A percentile compares a stretch with the other conserved stretches of the same genome.
Evolutionary conservation across 306 rosid genomes (phyloP).

Genomic region (Dryas drummondii): DNA sequence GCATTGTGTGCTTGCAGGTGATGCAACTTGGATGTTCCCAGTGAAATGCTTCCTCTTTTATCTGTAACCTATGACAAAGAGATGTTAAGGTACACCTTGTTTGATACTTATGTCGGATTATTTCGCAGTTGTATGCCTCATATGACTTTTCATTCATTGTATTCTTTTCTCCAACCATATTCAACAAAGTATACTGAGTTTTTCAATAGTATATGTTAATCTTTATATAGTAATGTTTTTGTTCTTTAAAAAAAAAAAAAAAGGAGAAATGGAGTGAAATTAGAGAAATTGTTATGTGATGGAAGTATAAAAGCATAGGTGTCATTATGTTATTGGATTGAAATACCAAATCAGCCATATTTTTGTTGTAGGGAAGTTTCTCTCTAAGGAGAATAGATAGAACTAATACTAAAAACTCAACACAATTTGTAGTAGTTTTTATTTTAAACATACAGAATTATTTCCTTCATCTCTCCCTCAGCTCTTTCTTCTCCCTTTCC

Average conservation of each 20-base stretch:
- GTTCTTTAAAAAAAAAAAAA: not conserved
- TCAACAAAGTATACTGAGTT: not conserved
- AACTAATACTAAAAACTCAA: too few relatives aligned
- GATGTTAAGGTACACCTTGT: slow-evolving; percentile 22
- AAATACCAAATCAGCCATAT: too few relatives aligned
- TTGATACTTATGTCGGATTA: not conserved
- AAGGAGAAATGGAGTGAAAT: too few relatives aligned
- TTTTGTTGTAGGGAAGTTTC: too few relatives aligned
- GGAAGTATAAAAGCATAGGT: too few relatives aligned
- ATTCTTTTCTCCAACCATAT: not conserved
- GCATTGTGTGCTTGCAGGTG: slow-evolving; percentile 15
- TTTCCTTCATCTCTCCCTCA: not conserved
- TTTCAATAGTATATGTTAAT: not conserved
- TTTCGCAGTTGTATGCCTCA: not conserved
- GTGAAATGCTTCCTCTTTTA: not conserved
- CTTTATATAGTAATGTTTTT: not conserved
- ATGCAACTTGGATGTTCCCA: slow-evolving; percentile 1
- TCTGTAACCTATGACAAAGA: not conserved
- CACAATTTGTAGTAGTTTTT: not conserved
- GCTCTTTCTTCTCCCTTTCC: not conserved
- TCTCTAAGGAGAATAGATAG: too few relatives aligned
- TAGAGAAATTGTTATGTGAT: too few relatives aligned
- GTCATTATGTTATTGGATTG: too few relatives aligned
- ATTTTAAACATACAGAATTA: not conserved
- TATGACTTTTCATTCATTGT: not conserved